phyloP scores from a whole-genome alignment of 805 yeast species.

The Pichia cephalocereana region DNA sequence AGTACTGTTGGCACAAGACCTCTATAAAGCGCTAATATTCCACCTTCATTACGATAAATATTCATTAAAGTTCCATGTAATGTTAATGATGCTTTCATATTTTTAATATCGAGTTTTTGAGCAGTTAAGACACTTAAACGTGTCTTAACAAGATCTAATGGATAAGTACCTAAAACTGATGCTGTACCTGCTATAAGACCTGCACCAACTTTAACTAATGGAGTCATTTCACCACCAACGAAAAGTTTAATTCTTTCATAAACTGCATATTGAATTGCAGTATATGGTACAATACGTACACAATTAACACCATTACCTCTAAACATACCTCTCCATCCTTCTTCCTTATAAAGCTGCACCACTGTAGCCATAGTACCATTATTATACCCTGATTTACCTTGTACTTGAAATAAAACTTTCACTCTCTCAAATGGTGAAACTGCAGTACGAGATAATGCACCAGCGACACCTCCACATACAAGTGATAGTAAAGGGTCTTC shows the following conservation, averaged over 20 bases:
- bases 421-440: conserved; percentile 95
- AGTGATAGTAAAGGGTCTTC: conserved; percentile 54
- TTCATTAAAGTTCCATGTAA: conserved; percentile 45
- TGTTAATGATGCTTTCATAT: conserved; percentile 54
- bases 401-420: conserved; percentile 84
- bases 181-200: conserved; percentile 78
- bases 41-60: conserved; percentile 76
- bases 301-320: conserved; percentile 91
- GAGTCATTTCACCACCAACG: conserved; percentile 33
- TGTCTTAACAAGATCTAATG: conserved; percentile 85
- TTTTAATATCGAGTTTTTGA: conserved; percentile 30
- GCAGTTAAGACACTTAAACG: conserved; percentile 88
- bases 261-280: conserved; percentile 88
- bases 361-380: conserved; percentile 74
- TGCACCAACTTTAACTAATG: conserved; percentile 53
- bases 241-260: conserved; percentile 54
- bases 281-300: conserved; percentile 82
- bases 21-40: conserved; percentile 63
- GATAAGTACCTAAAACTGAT: conserved; percentile 80
- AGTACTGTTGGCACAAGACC: conserved; percentile 86
- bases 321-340: conserved; percentile 84
- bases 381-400: conserved; percentile 41
- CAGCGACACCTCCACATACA: conserved; percentile 68
- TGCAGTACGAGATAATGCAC: conserved; percentile 78
- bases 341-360: conserved; percentile 71